Evolutionary conservation across 2,329 filamentous ascomycete species (phyloP), one percentile per base, ranked within the genome.

Genomic region (Akanthomyces lecanii): DNA sequence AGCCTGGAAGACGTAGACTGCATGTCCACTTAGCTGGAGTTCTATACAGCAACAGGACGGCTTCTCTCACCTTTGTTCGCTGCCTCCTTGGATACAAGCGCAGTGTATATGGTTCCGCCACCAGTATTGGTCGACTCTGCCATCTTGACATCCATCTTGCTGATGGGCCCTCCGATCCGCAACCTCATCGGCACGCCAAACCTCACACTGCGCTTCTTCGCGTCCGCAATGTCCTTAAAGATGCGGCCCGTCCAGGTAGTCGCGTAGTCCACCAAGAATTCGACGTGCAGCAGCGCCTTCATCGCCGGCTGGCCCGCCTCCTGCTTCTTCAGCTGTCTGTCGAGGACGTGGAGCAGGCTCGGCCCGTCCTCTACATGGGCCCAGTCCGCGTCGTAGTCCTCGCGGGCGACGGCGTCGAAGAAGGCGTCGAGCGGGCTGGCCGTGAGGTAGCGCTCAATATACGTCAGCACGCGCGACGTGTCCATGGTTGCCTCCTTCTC

Each of bases 401-500:
- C 81, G 33, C 77, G 71, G 45, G 76, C 71, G 8, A 82, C 74
- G 5, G 80, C 79, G 62, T 77, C 76, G 56, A 91, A 83, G 69
- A 86, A 91, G 10, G 82, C 73, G 25, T 81, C 79, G 4, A 96
- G 76, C 5, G 86, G 87, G 68, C 88, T 92, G 40, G 81, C 80
- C 1, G 80, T 83, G 67, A 96, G 79, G 42, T 88, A 87, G 33
- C 84, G 83, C 67, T 89, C 83, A 44, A 98, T 89, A 71, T 97
- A 97, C 0, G 85, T 82, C 10, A 97, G 75, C 1, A 96, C 86
- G 63, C 87, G 87, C 18, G 81, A 80, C 56, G 89, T 84, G 66
- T 96, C 90, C 65, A 96, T 85, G 0, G 85, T 85, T 0, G 89
- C 86, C 68, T 95, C 90, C 67, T 89, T 90, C 65, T 94, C 92